Percentiles rank a stretch among this genome's conserved stretches.
Conservation (phyloP, 129 eudicot species). For the Calendula officinalis region DNA sequence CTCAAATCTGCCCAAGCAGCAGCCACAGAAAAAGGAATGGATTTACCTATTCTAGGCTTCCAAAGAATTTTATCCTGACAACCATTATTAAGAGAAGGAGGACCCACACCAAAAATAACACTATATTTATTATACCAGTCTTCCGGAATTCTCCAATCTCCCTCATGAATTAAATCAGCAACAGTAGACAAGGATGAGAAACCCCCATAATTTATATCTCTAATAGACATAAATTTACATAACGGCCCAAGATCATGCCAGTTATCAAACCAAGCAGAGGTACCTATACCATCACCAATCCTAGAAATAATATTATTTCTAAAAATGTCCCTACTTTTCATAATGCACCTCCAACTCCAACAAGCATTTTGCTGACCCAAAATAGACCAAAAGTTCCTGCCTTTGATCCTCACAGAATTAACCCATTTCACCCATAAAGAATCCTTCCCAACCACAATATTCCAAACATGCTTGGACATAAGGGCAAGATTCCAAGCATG, state of each 20-base stretch:
- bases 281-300: background rate
- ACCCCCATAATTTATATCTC: background rate
- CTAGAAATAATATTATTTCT: background rate
- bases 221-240: background rate
- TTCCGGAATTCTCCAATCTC: background rate
- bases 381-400: background rate
- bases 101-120: background rate
- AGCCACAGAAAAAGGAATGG: no score
- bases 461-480: background rate
- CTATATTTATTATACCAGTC: background rate
- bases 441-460: background rate
- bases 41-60: background rate
- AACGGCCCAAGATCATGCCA: background rate
- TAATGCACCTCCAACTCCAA: background rate
- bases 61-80: background rate
- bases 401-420: background rate
- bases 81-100: background rate
- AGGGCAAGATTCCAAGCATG: background rate
- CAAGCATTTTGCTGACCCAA: background rate
- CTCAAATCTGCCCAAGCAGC: background rate
- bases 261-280: background rate
- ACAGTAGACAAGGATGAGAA: background rate
- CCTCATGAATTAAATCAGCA: background rate
- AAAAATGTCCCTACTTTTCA: background rate
- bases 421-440: background rate